Conservation (phyloP, 495 filamentous ascomycete species). For the Hypoxylon lienhwacheense region DNA sequence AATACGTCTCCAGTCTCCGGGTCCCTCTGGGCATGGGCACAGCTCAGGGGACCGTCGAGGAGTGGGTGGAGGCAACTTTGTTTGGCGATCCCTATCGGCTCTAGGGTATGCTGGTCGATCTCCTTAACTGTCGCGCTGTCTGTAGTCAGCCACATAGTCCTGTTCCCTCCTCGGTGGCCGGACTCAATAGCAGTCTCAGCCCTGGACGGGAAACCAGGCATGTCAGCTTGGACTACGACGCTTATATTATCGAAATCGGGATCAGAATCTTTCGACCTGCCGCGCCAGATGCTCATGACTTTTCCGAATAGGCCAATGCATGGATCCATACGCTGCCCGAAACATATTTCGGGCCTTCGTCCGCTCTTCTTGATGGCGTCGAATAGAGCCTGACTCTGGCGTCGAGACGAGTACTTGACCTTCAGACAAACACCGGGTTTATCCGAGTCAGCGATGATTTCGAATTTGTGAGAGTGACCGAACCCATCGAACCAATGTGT, state of each 20-base stretch:
- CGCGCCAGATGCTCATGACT: conserved; percentile 57
- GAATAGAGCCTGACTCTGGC: conserved; percentile 59
- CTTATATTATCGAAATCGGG: conserved; percentile 55
- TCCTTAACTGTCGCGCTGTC: conserved; percentile 59
- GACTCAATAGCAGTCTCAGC: conserved; percentile 17
- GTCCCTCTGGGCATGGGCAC: conserved; percentile 69
- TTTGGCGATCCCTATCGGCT: conserved; percentile 62
- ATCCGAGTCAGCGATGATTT: conserved; percentile 52
- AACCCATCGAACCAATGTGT: conserved; percentile 84
- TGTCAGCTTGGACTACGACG: conserved; percentile 62
- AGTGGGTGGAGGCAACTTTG: conserved; percentile 66
- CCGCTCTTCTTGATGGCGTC: conserved; percentile 59
- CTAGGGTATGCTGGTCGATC: conserved; percentile 68
- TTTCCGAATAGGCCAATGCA: conserved; percentile 70
- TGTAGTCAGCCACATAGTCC: conserved; percentile 61
- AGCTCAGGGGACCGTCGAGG: conserved; percentile 63
- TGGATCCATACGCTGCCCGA: conserved; percentile 67
- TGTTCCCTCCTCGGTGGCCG: conserved; percentile 40
- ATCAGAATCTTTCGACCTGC: conserved; percentile 17
- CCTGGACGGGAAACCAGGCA: conserved; percentile 50
- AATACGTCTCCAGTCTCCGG: conserved; percentile 73
- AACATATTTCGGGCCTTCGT: conserved; percentile 49
- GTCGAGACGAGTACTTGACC: conserved; percentile 74
- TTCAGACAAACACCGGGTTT: conserved; percentile 31
- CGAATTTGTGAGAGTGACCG: conserved; percentile 72